These are phyloP conservation scores for Nicotiana tabacum DNA, from an alignment of 257 asterid species.

Conservation along the genomic window DNA sequence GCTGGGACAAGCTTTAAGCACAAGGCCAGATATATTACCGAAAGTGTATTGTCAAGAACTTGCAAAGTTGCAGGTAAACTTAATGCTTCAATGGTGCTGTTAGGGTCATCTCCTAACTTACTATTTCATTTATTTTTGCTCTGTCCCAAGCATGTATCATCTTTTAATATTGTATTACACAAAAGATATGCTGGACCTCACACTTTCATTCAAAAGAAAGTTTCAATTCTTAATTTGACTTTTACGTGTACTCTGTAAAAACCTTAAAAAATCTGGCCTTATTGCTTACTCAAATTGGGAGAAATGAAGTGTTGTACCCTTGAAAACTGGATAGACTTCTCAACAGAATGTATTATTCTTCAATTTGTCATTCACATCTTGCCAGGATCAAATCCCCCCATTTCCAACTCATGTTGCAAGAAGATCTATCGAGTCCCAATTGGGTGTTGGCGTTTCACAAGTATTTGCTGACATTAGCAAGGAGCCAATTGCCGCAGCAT, in stretches of 20 bases:
- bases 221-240: background rate
- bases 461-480: conserved; percentile 86
- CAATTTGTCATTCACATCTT: conserved; percentile 9
- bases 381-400: conserved; percentile 97
- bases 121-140: background rate
- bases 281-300: background rate
- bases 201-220: background rate
- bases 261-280: background rate
- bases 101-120: conserved; percentile 1
- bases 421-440: conserved; percentile 77
- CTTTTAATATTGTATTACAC: background rate
- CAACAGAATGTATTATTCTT: conserved; percentile 13
- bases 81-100: background rate
- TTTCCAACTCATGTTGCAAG: conserved; percentile 76
- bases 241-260: background rate
- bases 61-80: conserved; percentile 72
- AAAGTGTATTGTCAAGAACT: conserved; percentile 88
- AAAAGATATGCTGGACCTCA: background rate
- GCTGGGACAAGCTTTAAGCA: conserved; percentile 99
- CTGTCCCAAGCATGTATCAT: conserved; percentile 7
- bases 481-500: conserved; percentile 97
- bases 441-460: conserved; percentile 76
- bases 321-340: conserved; percentile 9
- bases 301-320: background rate
- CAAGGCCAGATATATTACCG: conserved; percentile 95